These are phyloP conservation scores for Aspergillus haitiensis DNA, from an alignment of 495 filamentous ascomycete species.

Conservation along the genomic window DNA sequence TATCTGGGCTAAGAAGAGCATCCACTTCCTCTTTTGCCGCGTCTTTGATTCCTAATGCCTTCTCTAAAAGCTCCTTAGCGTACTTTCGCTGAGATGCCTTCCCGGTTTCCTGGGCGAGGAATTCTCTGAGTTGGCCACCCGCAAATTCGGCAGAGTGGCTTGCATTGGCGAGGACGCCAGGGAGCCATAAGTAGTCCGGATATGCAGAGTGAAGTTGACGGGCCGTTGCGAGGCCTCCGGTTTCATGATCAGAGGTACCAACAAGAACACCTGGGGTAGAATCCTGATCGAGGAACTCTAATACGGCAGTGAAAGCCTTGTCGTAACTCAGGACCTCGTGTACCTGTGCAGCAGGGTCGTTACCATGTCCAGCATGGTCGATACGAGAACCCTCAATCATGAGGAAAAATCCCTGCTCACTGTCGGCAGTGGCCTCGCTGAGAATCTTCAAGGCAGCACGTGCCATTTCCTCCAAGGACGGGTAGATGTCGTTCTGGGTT, in stretches of 20 bases:
- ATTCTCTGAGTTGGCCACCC: slow-evolving; percentile 54
- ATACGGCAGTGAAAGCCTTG: slow-evolving; percentile 73
- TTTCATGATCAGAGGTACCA: slow-evolving; percentile 91
- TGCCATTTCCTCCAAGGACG: slow-evolving; percentile 90
- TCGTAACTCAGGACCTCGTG: slow-evolving; percentile 93
- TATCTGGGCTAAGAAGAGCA: slow-evolving; percentile 55
- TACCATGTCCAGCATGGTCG: slow-evolving; percentile 92
- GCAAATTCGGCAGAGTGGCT: slow-evolving; percentile 75
- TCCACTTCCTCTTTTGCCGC: slow-evolving; percentile 68
- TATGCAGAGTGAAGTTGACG: slow-evolving; percentile 67
- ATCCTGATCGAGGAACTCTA: slow-evolving; percentile 79
- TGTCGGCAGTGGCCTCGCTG: slow-evolving; percentile 77
- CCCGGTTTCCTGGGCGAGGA: slow-evolving; percentile 42
- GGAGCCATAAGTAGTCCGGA: slow-evolving; percentile 85
- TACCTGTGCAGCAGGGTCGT: slow-evolving; percentile 94
- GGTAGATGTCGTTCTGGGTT: slow-evolving; percentile 74
- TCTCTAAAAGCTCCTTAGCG: slow-evolving; percentile 60
- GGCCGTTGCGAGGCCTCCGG: slow-evolving; percentile 80
- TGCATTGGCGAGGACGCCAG: slow-evolving; percentile 75
- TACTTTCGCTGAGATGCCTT: slow-evolving; percentile 43
- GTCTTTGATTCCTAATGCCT: slow-evolving; percentile 75
- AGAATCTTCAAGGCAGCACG: slow-evolving; percentile 75
- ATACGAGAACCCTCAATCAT: slow-evolving; percentile 98
- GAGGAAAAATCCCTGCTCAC: slow-evolving; percentile 92
- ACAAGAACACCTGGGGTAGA: slow-evolving; percentile 76